Base-by-base conservation (phyloP, 352 stramenopile genomes). In the Globisporangium mamillatum region DNA sequence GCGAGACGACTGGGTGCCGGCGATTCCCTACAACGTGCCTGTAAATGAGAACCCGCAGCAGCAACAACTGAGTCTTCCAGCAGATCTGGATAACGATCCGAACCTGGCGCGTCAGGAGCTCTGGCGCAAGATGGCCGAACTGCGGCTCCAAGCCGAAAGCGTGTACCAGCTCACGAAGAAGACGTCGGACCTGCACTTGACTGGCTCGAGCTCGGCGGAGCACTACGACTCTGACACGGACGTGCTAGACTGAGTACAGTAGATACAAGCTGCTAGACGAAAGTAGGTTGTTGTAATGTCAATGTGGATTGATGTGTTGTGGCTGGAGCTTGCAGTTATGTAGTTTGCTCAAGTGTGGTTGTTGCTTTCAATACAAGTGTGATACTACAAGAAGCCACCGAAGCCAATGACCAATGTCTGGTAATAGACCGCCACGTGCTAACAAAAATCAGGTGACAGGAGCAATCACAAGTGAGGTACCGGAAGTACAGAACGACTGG, bases 161-260 rank as follows among this genome's bases (percentile, higher is more conserved):
- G 80, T 82, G 16, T 90, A 88, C 60, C 74, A 82, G 55, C 70
- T 87, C 53, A 86, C 82, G 34, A 84, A 81, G 58, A 74, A 84
- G 54, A 84, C 52, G 16, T 62, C 63, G 53, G 36, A 44, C 9
- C 24, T 63, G 36, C 63, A 68, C 22, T 22, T 68, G 53, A 38
- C 36, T 20, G 38, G 18, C 8, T 60, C 62, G 12, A 44, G 52
- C 41, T 64, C 60, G 44, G 29, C 18, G 16, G 63, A 57, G 34
- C 29, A 22, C 12, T 67, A 55, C 60, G 60, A 59, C 60, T 66
- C 60, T 46, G 60, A 66, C 16, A 22, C 38, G 25, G 60, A 66
- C 18, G 60, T 32, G 7, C 5, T 66, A 9, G 60, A 66, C 22
- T 66, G 57, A 63, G 2, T 6, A 27, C 34, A 63, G 2, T 6